Evolutionary conservation across 2,329 filamentous ascomycete species (phyloP).

Genomic region (Coniochaeta pulveracea): DNA sequence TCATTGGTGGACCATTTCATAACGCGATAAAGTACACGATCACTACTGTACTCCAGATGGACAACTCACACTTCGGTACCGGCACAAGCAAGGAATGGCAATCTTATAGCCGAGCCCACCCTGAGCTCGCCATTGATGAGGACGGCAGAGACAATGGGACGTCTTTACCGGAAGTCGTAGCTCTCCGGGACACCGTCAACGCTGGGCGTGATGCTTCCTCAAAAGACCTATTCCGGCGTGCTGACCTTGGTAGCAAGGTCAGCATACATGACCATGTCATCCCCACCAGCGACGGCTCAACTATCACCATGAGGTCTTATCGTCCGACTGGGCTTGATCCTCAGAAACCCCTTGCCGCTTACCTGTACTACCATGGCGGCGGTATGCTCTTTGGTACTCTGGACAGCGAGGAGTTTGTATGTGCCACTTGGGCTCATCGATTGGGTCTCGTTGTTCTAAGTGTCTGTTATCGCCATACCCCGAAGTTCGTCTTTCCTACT

Average conservation of each 20-base stretch:
- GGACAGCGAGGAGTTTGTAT: conserved; percentile 34
- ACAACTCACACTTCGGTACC: neutral
- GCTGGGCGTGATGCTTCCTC: neutral
- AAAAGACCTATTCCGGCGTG: neutral
- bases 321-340: conserved; percentile 5
- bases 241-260: conserved; percentile 3
- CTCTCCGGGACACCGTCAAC: neutral
- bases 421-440: conserved; percentile 27
- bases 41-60: no score
- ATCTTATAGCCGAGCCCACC: neutral
- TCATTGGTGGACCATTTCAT: no score
- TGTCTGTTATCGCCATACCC: conserved; percentile 41
- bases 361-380: conserved; percentile 37
- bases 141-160: neutral
- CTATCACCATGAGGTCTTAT: conserved; percentile 8
- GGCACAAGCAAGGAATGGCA: neutral
- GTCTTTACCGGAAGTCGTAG: neutral
- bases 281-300: conserved; percentile 10
- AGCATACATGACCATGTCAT: conserved; percentile 5
- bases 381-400: conserved; percentile 39
- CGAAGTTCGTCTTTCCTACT: conserved; percentile 32
- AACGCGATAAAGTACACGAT: no score
- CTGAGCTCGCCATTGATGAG: neutral
- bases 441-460: conserved; percentile 31
- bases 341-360: conserved; percentile 1